These are phyloP conservation scores for Populus ilicifolia DNA, from an alignment of 345 rosid species.

Conservation along the genomic window DNA sequence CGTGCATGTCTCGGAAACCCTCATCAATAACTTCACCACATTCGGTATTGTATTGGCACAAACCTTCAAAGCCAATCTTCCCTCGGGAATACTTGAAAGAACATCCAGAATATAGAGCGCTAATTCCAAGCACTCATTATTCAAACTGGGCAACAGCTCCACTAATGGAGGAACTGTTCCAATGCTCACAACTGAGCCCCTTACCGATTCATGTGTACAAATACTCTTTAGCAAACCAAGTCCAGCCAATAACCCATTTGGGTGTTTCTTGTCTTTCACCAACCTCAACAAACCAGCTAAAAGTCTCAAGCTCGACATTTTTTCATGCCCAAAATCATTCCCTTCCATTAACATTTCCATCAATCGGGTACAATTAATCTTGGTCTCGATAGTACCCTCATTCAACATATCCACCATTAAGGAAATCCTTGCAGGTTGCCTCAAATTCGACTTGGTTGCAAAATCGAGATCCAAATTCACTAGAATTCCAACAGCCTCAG, in stretches of 20 bases:
- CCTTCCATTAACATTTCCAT: conserved; percentile 49
- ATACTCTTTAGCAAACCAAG: conserved; percentile 23
- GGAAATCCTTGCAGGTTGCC: conserved; percentile 62
- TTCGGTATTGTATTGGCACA: conserved; percentile 27
- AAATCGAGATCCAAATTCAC: conserved; percentile 61
- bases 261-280: conserved; percentile 28
- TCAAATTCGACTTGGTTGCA: conserved; percentile 45
- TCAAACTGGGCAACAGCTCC: conserved; percentile 25
- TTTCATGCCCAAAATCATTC: conserved; percentile 39
- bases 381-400: conserved; percentile 63
- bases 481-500: conserved; percentile 61
- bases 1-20: conserved; percentile 27
- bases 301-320: conserved; percentile 29
- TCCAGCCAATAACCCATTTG: conserved; percentile 22
- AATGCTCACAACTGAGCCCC: conserved; percentile 25
- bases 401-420: conserved; percentile 62
- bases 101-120: conserved; percentile 23
- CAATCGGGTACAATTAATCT: conserved; percentile 54
- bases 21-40: conserved; percentile 31
- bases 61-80: conserved; percentile 28
- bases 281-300: conserved; percentile 32
- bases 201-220: conserved; percentile 21
- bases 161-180: conserved; percentile 28
- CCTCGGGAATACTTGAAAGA: conserved; percentile 23
- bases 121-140: conserved; percentile 25